Conservation (phyloP, 768 basidiomycete species). For the Suillus paluster region DNA sequence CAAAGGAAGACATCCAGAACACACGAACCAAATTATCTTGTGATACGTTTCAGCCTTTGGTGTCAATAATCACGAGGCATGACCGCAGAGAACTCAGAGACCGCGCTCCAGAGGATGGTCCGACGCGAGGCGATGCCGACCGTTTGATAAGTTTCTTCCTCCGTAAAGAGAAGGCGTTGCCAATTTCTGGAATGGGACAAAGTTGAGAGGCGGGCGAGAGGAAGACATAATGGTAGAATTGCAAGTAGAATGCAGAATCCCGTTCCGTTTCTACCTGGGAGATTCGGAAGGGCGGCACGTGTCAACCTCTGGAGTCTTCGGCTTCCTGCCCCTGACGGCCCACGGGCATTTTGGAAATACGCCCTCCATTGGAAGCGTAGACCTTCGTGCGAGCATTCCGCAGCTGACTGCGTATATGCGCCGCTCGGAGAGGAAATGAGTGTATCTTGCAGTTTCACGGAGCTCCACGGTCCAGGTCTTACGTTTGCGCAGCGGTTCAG, state of each 20-base stretch:
- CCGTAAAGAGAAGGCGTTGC: background rate
- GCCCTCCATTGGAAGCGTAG: background rate
- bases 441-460: background rate
- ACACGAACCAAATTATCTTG: no score
- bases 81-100: no score
- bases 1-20: no score
- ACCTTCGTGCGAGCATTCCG: background rate
- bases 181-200: conserved; percentile 32
- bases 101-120: no score
- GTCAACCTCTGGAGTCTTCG: conserved; percentile 18
- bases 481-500: conserved; percentile 1
- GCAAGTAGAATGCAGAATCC: no score
- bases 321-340: conserved; percentile 5
- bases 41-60: no score
- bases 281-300: conserved; percentile 32
- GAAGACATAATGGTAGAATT: conserved; percentile 13
- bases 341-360: background rate
- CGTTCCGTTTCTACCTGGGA: conserved; percentile 26
- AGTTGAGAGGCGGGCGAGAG: conserved; percentile 29
- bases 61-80: background rate
- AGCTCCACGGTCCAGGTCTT: no score
- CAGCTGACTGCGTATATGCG: conserved; percentile 24
- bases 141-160: background rate
- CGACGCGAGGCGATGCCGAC: background rate
- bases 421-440: background rate